Conservation (phyloP, 1,139 yeast genomes). For the Ogataea hybrid region DNA sequence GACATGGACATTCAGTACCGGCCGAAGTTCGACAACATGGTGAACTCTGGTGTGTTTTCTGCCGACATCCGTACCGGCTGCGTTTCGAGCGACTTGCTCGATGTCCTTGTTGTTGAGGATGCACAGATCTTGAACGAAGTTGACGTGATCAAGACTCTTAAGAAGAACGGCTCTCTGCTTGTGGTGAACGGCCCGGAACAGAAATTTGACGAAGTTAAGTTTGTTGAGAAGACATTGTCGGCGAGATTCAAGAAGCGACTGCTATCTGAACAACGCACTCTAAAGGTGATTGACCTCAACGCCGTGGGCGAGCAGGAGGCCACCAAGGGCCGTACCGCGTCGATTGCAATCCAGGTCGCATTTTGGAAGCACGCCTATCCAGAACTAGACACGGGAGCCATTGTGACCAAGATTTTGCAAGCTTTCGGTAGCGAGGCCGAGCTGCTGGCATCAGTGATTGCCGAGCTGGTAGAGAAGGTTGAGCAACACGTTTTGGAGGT, state of each 20-base stretch:
- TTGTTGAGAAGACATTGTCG: slow-evolving; percentile 52
- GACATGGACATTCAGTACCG: slow-evolving; percentile 52
- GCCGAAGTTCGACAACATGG: slow-evolving; percentile 67
- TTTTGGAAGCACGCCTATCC: slow-evolving; percentile 77
- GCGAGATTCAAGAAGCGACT: slow-evolving; percentile 51
- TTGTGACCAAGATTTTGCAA: slow-evolving; percentile 76
- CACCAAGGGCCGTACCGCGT: slow-evolving; percentile 73
- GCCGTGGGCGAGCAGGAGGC: slow-evolving; percentile 60
- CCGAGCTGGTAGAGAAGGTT: slow-evolving; percentile 58
- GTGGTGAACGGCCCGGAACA: slow-evolving; percentile 39
- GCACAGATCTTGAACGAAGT: slow-evolving; percentile 49
- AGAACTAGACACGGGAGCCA: slow-evolving; percentile 54
- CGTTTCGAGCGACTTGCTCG: slow-evolving; percentile 50
- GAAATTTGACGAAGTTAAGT: slow-evolving; percentile 42
- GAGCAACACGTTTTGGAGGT: slow-evolving; percentile 40
- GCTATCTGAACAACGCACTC: slow-evolving; percentile 50
- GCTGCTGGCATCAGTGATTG: slow-evolving; percentile 77
- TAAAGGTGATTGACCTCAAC: slow-evolving; percentile 57
- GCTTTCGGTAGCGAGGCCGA: slow-evolving; percentile 84
- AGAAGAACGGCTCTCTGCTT: slow-evolving; percentile 55
- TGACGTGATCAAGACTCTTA: slow-evolving; percentile 62
- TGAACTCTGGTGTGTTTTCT: slow-evolving; percentile 76
- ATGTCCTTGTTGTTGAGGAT: slow-evolving; percentile 64
- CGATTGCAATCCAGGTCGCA: slow-evolving; percentile 74
- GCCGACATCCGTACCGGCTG: slow-evolving; percentile 59